Evolutionary conservation across 495 filamentous ascomycete genomes (phyloP), one percentile per base, ranked within the genome.

Genomic region (Trichocladium uniseriatum): DNA sequence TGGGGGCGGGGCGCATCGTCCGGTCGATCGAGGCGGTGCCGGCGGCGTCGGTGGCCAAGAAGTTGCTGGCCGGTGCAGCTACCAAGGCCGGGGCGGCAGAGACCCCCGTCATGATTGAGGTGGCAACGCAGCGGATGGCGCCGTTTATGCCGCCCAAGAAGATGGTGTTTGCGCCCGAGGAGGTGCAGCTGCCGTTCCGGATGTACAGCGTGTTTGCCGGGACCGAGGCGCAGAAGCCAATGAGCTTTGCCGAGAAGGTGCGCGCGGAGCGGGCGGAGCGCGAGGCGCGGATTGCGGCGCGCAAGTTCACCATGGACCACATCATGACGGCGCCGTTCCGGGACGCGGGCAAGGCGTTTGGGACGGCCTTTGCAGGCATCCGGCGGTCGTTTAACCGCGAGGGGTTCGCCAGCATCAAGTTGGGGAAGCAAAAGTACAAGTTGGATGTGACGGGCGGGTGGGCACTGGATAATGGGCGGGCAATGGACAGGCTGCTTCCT

Each of bases 281-380:
- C 18, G 59, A 59, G 41, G 52, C 57, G 1, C 52, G 55, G 47
- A 62, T 58, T 38, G 57, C 61, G 46, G 65, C 57, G 48, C 56
- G 66, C 36, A 61, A 75, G 51, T 68, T 72, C 38, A 63, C 72
- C 54, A 63, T 66, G 56, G 57, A 68, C 43, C 67, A 70, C 56
- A 48, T 77, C 34, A 60, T 78, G 65, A 77, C 71, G 5, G 56
- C 62, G 40, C 74, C 74, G n/a, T 75, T 78, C 55, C 61, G 75
- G 18, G 65, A 74, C 42, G 64, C 58, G 0, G 45, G 52, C 20
- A 54, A 57, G 41, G 69, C 48, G 3, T 53, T 68, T 19, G 48
- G 45, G 8, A 42, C 43, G 3, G 41, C 68, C 2, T 70, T 69
- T 39, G 21, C 19, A 2, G 66, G 61, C 2, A 56, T 72, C 37